phyloP scores from a whole-genome alignment of 345 rosid species.

The Dovyalis caffra region DNA sequence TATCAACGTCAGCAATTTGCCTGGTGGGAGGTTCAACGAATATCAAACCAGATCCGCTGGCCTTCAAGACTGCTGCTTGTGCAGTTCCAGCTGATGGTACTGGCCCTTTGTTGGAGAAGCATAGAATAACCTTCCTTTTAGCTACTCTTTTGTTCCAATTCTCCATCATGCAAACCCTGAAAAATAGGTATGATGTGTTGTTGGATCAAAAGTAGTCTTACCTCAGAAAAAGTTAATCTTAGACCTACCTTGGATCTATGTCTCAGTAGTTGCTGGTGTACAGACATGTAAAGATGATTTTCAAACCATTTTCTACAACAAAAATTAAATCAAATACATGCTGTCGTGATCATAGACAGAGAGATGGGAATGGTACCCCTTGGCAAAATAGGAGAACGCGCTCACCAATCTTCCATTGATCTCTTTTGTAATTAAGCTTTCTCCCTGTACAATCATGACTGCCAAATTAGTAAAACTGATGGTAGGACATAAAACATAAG shows the following conservation, averaged over 20 bases:
- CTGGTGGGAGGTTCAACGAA: conserved; percentile 51
- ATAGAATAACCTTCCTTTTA: conserved; percentile 41
- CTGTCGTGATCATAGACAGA: background rate
- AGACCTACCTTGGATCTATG: no score
- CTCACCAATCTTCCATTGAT: conserved; percentile 41
- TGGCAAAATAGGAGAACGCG: conserved; percentile 41
- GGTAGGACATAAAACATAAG: no score
- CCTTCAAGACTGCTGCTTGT: conserved; percentile 48
- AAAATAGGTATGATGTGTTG: background rate
- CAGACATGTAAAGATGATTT: no score
- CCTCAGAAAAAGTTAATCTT: no score
- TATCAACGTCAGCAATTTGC: conserved; percentile 47
- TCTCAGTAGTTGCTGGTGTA: no score
- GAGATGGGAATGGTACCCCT: conserved; percentile 36
- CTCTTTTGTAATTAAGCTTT: conserved; percentile 51
- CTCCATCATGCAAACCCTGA: conserved; percentile 44
- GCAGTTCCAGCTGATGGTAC: conserved; percentile 37
- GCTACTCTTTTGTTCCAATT: conserved; percentile 41
- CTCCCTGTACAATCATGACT: conserved; percentile 39
- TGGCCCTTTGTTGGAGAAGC: conserved; percentile 55
- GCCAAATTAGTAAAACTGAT: background rate
- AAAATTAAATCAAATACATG: no score
- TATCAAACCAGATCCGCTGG: conserved; percentile 50
- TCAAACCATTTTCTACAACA: no score
- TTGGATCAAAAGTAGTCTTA: background rate